Conservation (phyloP, 2,329 filamentous ascomycete genomes). For the Trichoderma harzianum region DNA sequence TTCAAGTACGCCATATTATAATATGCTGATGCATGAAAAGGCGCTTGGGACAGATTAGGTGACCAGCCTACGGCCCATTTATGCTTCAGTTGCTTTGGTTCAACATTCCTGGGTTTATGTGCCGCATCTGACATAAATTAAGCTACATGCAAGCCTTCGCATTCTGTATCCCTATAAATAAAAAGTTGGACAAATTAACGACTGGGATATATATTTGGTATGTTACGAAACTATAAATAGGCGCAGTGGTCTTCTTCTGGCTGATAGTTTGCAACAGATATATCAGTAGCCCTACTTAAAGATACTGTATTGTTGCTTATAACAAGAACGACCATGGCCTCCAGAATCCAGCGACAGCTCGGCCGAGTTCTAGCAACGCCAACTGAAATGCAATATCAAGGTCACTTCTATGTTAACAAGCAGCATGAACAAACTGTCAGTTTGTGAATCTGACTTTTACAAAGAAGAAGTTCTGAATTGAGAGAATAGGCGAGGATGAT, state of each 20-base stretch:
- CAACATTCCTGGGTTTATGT: too few species aligned
- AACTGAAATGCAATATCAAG: too few species aligned
- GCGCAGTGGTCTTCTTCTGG: neutral
- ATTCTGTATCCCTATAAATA: neutral
- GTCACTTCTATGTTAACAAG: too few species aligned
- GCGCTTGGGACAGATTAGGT: neutral
- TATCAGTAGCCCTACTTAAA: too few species aligned
- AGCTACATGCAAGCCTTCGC: neutral
- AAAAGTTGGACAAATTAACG: neutral
- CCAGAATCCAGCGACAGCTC: too few species aligned
- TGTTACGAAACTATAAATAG: neutral
- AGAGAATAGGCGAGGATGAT: too few species aligned
- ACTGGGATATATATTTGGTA: neutral
- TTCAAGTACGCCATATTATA: neutral
- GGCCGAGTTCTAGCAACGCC: too few species aligned
- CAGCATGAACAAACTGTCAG: too few species aligned
- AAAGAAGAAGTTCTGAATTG: too few species aligned
- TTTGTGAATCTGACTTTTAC: too few species aligned
- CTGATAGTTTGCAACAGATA: neutral
- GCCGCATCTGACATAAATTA: neutral
- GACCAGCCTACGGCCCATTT: neutral
- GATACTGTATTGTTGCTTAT: too few species aligned
- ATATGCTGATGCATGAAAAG: neutral
- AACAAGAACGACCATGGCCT: too few species aligned
- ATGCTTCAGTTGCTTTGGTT: neutral